Base-by-base conservation (phyloP, 2,329 filamentous ascomycete species). In the Meredithiella fracta region DNA sequence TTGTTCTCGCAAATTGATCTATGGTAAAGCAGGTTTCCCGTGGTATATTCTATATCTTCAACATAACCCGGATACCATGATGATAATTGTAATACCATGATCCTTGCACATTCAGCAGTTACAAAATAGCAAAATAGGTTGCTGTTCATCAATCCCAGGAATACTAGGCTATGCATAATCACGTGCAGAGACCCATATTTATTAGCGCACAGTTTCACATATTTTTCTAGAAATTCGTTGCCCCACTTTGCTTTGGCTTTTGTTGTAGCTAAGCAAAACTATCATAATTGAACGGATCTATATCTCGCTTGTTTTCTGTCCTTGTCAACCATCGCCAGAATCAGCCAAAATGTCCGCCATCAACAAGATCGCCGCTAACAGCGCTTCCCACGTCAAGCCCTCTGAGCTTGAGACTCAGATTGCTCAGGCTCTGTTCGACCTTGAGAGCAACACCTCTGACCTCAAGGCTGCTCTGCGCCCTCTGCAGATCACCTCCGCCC, bases 361-460 rank as follows among this genome's bases (percentile, higher is more conserved):
- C 72, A 95, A 95, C 86, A 97, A 97, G 88, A 97, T 97, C 75
- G 89, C 90, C 72, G 74, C 83, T 72, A 96, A 92, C 84, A 94
- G 87, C 85, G 85, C 91, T 66, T 96, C 91, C 76, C 83, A 88
- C 80, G 81, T 86, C 73, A 94, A 84, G 77, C 92, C 92, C 66
- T 94, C 88, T 65, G 92, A 98, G 85, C 85, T 97, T 67, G 92
- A 98, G 87, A 83, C 80, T 74, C 87, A 78, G 80, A 94, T 98
- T 73, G 92, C 92, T 72, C 86, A 84, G 76, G 92, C 92, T 77
- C 87, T 98, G 64, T 94, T 85, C 80, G 92, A 98, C 71, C 87
- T 98, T 76, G 92, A 98, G 88, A 90, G 83, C 79, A 96, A 96
- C 84, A 95, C 92, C 70, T 79, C 89, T 73, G 92, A 98, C 77